Percentiles rank a stretch among this genome's conserved stretches.
These are phyloP conservation scores for Phtheirospermum japonicum DNA, from an alignment of 257 asterid genomes.

Conservation along the genomic window DNA sequence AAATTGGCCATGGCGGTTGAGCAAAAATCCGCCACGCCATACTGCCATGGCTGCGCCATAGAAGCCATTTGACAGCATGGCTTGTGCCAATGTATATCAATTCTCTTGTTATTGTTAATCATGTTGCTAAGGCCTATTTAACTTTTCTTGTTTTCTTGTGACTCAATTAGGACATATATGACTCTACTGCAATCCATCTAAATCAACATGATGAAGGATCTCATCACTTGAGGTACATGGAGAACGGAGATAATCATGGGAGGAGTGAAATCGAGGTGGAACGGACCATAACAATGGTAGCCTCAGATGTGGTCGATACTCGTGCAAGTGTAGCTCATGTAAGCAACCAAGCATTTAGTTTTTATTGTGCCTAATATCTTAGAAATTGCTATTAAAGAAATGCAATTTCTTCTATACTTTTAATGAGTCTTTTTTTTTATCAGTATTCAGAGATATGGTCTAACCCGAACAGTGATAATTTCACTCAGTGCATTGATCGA, in stretches of 20 bases:
- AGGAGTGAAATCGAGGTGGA: conserved; percentile 45
- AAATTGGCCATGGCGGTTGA: too few species aligned
- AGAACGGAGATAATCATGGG: conserved; percentile 36
- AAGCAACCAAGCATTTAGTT: conserved; percentile 38
- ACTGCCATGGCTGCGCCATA: too few species aligned
- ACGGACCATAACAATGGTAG: conserved; percentile 45
- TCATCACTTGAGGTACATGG: conserved; percentile 40
- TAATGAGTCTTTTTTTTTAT: conserved; percentile 30
- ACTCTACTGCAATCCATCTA: conserved; percentile 38
- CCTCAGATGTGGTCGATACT: conserved; percentile 52
- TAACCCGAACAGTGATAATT: conserved; percentile 78
- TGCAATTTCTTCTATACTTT: conserved; percentile 18
- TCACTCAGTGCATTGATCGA: conserved; percentile 71
- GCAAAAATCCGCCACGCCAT: too few species aligned
- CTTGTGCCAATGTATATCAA: too few species aligned
- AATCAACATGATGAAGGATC: conserved; percentile 43
- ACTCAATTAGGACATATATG: conserved; percentile 53
- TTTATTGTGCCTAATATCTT: conserved; percentile 5
- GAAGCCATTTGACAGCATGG: too few species aligned
- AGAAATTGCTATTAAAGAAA: conserved; percentile 9
- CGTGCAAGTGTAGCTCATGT: conserved; percentile 46
- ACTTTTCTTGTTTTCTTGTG: conserved; percentile 20
- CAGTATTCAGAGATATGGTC: conserved; percentile 90
- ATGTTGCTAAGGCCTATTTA: neutral
- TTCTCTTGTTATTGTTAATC: too few species aligned